Base-by-base conservation (phyloP, 106 monocot species). In the Amphibolis antarctica region DNA sequence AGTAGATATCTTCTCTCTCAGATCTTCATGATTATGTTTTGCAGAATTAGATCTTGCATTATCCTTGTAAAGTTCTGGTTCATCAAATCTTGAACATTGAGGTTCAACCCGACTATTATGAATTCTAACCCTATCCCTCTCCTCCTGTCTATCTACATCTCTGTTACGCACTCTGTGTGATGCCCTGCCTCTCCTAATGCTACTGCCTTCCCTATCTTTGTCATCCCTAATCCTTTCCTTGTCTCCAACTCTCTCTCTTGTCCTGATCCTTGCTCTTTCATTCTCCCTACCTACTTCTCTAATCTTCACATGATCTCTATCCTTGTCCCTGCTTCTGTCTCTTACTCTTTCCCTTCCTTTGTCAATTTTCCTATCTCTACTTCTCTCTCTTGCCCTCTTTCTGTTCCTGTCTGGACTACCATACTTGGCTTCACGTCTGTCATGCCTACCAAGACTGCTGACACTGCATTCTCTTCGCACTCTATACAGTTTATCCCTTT, bases 381-480 rank as follows among this genome's bases (percentile, higher is more conserved):
- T 48, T 49, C 46, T 78, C 0, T 28, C 78, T 22, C 68, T 63
- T 14, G n/a, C 53, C 46, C 27, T 77, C 19, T 76, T 71, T 24
- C 68, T 69, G 19, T 45, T 60, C 66, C 72, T 76, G 27, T 78
- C 92, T 11, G 28, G 55, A 48, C 74, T 67, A 27, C 59, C 47
- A 66, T 68, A 50, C 9, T 71, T 65, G 10, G 63, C 67, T 17
- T 74, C 79, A 31, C 56, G 56, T 42, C 42, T 53, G 30, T 81
- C 78, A 72, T 58, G 46, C 69, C 72, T 79, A 51, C 81, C 73
- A 43, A 60, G 53, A 68, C 77, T 36, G 7, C 36, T 77, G 25
- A 29, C 64, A 63, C 73, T 83, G n/a, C 79, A 70, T 51, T 78
- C 74, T 43, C 77, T 85, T 18, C 78, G 80, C 30, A 63, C 72